Conservation (phyloP, 768 basidiomycete species). For the Pluteus cervinus region DNA sequence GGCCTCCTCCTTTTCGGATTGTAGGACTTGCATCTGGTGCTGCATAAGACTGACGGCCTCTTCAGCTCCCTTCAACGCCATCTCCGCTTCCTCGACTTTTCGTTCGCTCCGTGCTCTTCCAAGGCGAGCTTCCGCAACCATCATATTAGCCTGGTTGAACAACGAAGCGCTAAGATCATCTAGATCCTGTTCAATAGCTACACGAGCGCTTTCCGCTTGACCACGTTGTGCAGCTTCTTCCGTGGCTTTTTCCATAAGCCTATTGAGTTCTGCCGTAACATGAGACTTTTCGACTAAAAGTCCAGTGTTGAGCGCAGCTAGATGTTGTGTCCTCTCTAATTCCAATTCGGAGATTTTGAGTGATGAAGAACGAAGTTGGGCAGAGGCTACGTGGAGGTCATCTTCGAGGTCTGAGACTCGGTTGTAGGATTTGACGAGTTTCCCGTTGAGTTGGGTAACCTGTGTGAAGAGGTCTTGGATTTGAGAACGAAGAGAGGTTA, state of each 20-base stretch:
- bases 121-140: conserved; percentile 93
- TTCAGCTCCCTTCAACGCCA: conserved; percentile 76
- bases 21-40: conserved; percentile 71
- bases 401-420: conserved; percentile 92
- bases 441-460: conserved; percentile 84
- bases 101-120: conserved; percentile 59
- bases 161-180: conserved; percentile 89
- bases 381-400: conserved; percentile 63
- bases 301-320: conserved; percentile 86
- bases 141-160: conserved; percentile 90
- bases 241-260: conserved; percentile 92
- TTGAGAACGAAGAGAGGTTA: conserved; percentile 72
- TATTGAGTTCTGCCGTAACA: conserved; percentile 86
- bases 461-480: conserved; percentile 86
- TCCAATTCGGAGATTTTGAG: conserved; percentile 76
- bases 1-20: conserved; percentile 58
- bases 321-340: conserved; percentile 78
- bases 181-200: conserved; percentile 86
- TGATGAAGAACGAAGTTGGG: conserved; percentile 51
- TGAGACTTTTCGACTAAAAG: conserved; percentile 87
- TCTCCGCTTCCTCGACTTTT: conserved; percentile 72
- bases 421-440: conserved; percentile 90
- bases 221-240: conserved; percentile 91
- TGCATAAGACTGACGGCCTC: conserved; percentile 84
- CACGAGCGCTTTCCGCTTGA: conserved; percentile 79